phyloP scores from a whole-genome alignment of 768 basidiomycete genomes.

The Kwoniella botswanensis region DNA sequence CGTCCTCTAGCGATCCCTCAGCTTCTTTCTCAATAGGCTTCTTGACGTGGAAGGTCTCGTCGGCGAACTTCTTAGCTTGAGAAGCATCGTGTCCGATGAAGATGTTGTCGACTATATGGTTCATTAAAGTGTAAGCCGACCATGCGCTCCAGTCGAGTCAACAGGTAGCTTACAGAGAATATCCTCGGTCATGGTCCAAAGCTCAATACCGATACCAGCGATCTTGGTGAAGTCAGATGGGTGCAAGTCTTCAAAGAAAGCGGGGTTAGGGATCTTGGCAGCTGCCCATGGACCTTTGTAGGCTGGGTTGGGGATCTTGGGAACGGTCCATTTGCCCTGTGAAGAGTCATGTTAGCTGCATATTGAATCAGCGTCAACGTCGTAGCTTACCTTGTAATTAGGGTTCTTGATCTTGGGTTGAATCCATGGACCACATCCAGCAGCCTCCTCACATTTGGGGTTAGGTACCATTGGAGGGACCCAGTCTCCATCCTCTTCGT shows the following conservation, averaged over 20 bases:
- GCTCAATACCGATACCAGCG: constrained; percentile 93
- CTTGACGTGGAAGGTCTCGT: constrained; percentile 91
- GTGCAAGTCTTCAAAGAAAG: constrained; percentile 82
- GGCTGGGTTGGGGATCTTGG: constrained; percentile 92
- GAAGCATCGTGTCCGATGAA: constrained; percentile 88
- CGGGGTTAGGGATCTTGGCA: constrained; percentile 86
- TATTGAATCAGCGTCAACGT: background rate
- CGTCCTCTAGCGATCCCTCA: constrained; percentile 63
- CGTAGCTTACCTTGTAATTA: constrained; percentile 68
- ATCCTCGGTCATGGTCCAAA: constrained; percentile 93
- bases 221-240: constrained; percentile 88
- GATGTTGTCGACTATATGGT: constrained; percentile 66
- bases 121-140: constrained; percentile 66
- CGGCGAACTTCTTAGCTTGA: constrained; percentile 81
- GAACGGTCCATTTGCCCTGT: constrained; percentile 91
- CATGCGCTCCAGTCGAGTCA: background rate
- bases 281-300: constrained; percentile 97
- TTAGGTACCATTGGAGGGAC: constrained; percentile 86
- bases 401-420: constrained; percentile 90
- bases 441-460: constrained; percentile 84
- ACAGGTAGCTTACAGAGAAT: constrained; percentile 50
- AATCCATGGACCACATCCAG: constrained; percentile 96
- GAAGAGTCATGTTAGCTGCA: constrained; percentile 5
- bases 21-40: constrained; percentile 74
- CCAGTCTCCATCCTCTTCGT: constrained; percentile 99